These are phyloP conservation scores for Brassica incana DNA, from an alignment of 345 rosid genomes.

Conservation along the genomic window DNA sequence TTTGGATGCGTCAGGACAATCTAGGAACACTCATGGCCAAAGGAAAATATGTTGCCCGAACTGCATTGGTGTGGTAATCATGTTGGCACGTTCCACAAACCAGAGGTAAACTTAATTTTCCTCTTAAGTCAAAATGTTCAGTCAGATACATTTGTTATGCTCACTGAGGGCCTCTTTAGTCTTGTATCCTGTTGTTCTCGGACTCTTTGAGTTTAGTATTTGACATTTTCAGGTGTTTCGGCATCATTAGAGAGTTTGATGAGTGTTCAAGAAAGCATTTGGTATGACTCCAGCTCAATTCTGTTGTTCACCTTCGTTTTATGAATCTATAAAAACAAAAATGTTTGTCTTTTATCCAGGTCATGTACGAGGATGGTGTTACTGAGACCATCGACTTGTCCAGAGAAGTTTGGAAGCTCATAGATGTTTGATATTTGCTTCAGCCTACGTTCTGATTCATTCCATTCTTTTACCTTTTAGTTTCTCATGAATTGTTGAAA, in stretches of 20 bases:
- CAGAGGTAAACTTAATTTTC: slow-evolving; percentile 45
- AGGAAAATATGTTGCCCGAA: slow-evolving; percentile 33
- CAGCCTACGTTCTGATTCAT: not conserved
- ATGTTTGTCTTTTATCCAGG: slow-evolving; percentile 34
- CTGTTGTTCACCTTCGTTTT: not conserved
- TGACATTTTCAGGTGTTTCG: slow-evolving; percentile 51
- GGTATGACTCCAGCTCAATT: slow-evolving; percentile 41
- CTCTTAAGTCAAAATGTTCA: not conserved
- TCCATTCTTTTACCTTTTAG: not conserved
- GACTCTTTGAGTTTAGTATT: not conserved
- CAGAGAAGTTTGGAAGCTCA: slow-evolving; percentile 66
- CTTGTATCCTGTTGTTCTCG: not conserved
- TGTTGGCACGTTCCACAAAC: slow-evolving; percentile 47
- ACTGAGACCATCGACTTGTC: slow-evolving; percentile 64
- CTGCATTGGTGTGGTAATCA: slow-evolving; percentile 77
- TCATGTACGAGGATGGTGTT: slow-evolving; percentile 77
- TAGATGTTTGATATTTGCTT: slow-evolving; percentile 37
- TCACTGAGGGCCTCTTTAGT: not conserved
- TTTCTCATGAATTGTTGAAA: slow-evolving; percentile 7
- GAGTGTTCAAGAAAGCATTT: slow-evolving; percentile 58
- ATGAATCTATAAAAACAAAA: not conserved
- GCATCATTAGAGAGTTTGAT: slow-evolving; percentile 66
- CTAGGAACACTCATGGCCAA: slow-evolving; percentile 38
- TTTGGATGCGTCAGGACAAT: slow-evolving; percentile 50
- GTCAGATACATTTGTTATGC: not conserved